Base-by-base conservation (phyloP, 2,329 filamentous ascomycete species). In the Fusarium secorum region DNA sequence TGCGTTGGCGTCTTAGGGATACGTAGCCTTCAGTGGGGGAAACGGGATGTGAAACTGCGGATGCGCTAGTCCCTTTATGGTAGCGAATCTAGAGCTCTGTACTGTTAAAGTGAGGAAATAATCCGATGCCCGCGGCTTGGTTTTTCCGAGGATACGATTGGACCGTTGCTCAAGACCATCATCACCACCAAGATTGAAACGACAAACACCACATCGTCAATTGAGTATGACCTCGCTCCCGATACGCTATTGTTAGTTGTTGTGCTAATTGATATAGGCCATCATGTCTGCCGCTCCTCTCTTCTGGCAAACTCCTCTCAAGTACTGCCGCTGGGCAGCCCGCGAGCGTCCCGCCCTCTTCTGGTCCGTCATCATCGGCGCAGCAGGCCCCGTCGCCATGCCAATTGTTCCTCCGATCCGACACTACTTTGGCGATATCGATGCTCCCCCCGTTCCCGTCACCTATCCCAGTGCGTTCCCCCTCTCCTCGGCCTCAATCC, bases 261-360 rank as follows among this genome's bases (percentile, higher is more conserved):
- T 58, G 41, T 58, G 30, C 52, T n/a, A 4, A 39, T 26, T 28
- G 15, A 24, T n/a, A 32, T 13, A 68, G 62, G 63, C 68, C 79
- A 79, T 26, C 71, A 94, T 94, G 91, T 87, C 88, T 70, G 77
- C 83, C 77, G 76, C 86, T 66, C 86, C 87, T 60, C 91, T 94
- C 76, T 98, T 99, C 91, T 98, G 92, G 90, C 87, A 89, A 74
- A 87, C 88, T 65, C 96, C 96, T 72, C 78, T 97, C 80, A 90
- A 90, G 77, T 98, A 97, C 89, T 83, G 93, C 78, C 91, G 91
- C 83, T 98, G 95, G 94, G 90, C 94, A 57, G 88, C 93, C 54
- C 91, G 94, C 83, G 91, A 96, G 82, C 93, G 92, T 81, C 96
- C 96, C 55, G 94, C 94, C 65, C 92, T 94, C 84, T 97, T 98